These are phyloP conservation scores for Arabidopsis hybrid DNA, from an alignment of 441 rosid genomes.

Conservation along the genomic window DNA sequence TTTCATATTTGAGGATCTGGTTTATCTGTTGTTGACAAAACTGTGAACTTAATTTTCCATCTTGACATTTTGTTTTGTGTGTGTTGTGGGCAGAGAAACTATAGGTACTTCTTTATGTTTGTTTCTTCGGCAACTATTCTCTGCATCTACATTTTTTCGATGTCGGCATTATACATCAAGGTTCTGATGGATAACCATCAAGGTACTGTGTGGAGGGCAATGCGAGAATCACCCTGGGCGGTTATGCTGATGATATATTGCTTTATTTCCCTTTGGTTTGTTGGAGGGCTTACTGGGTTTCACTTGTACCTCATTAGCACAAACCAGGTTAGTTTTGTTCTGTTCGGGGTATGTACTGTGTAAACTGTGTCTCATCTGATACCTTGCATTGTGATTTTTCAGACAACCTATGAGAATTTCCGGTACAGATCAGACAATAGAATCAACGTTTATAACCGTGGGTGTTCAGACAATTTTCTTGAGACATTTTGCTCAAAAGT, in stretches of 20 bases:
- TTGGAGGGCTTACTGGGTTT: conserved; percentile 96
- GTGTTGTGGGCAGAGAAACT: conserved; percentile 79
- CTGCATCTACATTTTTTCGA: conserved; percentile 85
- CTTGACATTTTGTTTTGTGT: conserved; percentile 1
- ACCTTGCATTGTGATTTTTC: conserved; percentile 33
- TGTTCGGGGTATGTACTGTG: not conserved
- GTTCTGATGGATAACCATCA: conserved; percentile 75
- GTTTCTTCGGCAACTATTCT: conserved; percentile 89
- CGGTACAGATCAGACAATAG: conserved; percentile 85
- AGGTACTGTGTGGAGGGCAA: conserved; percentile 83
- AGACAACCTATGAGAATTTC: conserved; percentile 95
- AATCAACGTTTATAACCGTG: conserved; percentile 67
- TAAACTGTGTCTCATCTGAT: conserved; percentile 3
- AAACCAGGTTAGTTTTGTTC: conserved; percentile 72
- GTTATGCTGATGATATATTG: conserved; percentile 83
- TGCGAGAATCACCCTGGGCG: conserved; percentile 89
- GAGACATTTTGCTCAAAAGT: conserved; percentile 77
- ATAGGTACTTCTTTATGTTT: conserved; percentile 96
- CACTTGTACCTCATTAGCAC: conserved; percentile 89
- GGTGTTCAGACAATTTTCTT: conserved; percentile 68
- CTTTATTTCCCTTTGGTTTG: conserved; percentile 92
- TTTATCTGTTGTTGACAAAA: conserved; percentile 3
- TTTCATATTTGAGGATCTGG: not conserved
- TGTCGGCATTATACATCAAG: conserved; percentile 87
- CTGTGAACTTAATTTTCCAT: conserved; percentile 3